Base-by-base conservation (phyloP, 495 filamentous ascomycete genomes). In the Annulohypoxylon bovei region DNA sequence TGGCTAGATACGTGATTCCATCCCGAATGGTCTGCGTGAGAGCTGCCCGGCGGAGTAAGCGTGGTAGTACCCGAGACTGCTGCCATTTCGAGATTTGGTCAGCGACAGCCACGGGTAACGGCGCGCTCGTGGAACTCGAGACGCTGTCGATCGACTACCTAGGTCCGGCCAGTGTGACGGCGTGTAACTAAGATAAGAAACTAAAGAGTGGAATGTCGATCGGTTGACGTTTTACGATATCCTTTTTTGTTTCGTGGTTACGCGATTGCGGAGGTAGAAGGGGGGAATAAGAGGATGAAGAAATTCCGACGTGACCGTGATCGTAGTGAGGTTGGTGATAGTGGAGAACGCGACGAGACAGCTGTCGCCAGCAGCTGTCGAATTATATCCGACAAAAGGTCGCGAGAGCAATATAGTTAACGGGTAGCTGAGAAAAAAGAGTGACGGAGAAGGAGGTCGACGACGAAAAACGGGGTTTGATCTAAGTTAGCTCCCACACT, bases 11-110 rank as follows among this genome's bases (percentile, higher is more conserved):
- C 71, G 66, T 84, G 82, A 63, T 84, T 83, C 88, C 88, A 89
- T 59, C 82, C 72, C 52, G 78, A 80, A 53, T 76, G 77, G 32
- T 78, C 80, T 50, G 81, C 84, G 64, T 88, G 84, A 18, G 82
- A 83, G 70, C 82, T 86, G 64, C 78, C 80, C 28, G 85, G 82
- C 53, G 84, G 83, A 56, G 82, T 84, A 57, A 88, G 70, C 32
- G 85, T 80, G 28, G 82, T 72, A 61, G 79, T 77, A 64, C 79
- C 81, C 67, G 84, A 82, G 63, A 76, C 76, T 44, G 80, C 75
- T 67, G 85, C 82, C 85, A 87, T 87, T 33, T 65, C 62, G 33
- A 62, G 50, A 20, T 12, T 46, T 28, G 50, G 39, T 71, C 70
- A 74, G 74, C 65, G 55, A 65, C 44, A 47, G 65, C 57, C 55